These are phyloP conservation scores for Lonicera japonica DNA, from an alignment of 129 eudicot genomes.

Conservation along the genomic window DNA sequence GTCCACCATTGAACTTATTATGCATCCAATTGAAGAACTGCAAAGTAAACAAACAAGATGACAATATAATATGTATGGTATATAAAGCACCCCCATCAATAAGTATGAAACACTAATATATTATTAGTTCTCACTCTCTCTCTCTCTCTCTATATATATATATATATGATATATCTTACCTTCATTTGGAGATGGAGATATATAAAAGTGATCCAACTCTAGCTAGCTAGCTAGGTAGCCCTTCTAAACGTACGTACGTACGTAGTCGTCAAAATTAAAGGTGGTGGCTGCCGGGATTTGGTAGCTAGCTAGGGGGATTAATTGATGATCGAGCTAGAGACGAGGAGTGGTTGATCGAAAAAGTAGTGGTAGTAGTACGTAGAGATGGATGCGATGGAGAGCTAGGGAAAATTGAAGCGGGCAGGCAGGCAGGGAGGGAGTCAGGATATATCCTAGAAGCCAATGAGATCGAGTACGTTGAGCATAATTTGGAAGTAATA, in stretches of 20 bases:
- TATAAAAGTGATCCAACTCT: constrained; percentile 6
- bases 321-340: not conserved
- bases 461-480: constrained; percentile 65
- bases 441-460: constrained; percentile 55
- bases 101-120: too few species aligned
- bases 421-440: too few species aligned
- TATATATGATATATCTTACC: too few species aligned
- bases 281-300: too few species aligned
- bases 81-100: not conserved
- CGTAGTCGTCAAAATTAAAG: too few species aligned
- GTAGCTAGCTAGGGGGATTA: too few species aligned
- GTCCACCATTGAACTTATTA: constrained; percentile 51
- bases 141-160: too few species aligned
- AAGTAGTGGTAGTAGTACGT: constrained; percentile 2
- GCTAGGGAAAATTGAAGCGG: too few species aligned
- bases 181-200: constrained; percentile 56
- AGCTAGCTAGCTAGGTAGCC: too few species aligned
- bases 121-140: not conserved
- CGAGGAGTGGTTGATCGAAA: not conserved
- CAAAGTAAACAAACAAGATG: constrained; percentile 25
- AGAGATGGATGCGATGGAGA: too few species aligned
- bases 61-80: not conserved
- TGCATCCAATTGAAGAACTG: constrained; percentile 94
- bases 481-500: constrained; percentile 40
- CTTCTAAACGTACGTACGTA: too few species aligned